Conservation (phyloP, 768 basidiomycete species). For the Phallus indusiatus region DNA sequence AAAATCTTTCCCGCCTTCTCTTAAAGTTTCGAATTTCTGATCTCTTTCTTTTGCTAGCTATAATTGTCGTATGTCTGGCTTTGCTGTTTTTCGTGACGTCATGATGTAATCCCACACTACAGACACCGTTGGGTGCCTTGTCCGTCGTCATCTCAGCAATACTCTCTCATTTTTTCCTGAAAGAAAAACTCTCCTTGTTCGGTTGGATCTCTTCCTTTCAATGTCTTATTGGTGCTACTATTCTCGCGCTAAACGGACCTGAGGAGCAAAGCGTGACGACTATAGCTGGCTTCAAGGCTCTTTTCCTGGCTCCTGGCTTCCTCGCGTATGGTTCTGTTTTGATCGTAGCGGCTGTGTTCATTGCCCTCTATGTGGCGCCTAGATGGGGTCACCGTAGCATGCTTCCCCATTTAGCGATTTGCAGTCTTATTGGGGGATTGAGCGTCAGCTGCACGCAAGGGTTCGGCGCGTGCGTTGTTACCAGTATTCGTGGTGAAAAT, state of each 20-base stretch:
- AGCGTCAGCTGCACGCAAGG: slow-evolving; percentile 93
- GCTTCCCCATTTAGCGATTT: slow-evolving; percentile 92
- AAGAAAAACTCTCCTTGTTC: slow-evolving; percentile 89
- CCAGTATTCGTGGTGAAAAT: slow-evolving; percentile 56
- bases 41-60: slow-evolving; percentile 21
- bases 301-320: slow-evolving; percentile 82
- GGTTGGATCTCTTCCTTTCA: slow-evolving; percentile 93
- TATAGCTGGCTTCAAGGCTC: slow-evolving; percentile 60
- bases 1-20: slow-evolving; percentile 76
- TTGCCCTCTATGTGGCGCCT: slow-evolving; percentile 78
- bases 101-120: slow-evolving; percentile 1
- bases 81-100: not conserved
- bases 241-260: slow-evolving; percentile 86
- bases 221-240: slow-evolving; percentile 84
- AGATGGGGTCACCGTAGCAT: slow-evolving; percentile 87
- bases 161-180: slow-evolving; percentile 85
- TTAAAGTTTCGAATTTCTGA: slow-evolving; percentile 15
- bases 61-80: slow-evolving; percentile 5
- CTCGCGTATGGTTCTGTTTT: slow-evolving; percentile 58
- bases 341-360: slow-evolving; percentile 53
- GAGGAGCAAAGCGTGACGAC: slow-evolving; percentile 59
- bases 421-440: slow-evolving; percentile 94
- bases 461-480: slow-evolving; percentile 84
- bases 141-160: slow-evolving; percentile 95
- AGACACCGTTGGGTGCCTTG: slow-evolving; percentile 93